Evolutionary conservation across 2,329 filamentous ascomycete species (phyloP), one percentile per base, ranked within the genome.

Genomic region (Cercospora sp.): DNA sequence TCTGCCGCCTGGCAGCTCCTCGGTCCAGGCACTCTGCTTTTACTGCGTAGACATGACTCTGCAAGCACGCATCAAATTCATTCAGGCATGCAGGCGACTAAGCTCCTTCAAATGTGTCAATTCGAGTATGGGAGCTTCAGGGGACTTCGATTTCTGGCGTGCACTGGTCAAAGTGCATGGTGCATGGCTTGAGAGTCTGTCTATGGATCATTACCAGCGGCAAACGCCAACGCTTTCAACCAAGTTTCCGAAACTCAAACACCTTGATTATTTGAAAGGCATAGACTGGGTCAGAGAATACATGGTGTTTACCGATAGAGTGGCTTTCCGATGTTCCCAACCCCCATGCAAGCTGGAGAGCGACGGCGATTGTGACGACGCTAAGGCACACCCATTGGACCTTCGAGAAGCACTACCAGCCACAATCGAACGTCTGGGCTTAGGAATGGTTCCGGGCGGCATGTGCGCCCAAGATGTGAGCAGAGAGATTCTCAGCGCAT

Each of bases 401-500:
- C 28, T 23, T 40, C n/a, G 12, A 3, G 16, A 10, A 57, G 12
- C 3, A 12, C 10, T 7, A 10, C 12, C 5, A 1, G 7, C 3
- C 31, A 33, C 31, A 12, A 33, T 53, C 20, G 48, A 53, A 6
- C 48, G 48, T 23, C 48, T 53, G 45, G 18, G 45, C 20, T 18
- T 51, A 10, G n/a, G 10, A 23, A 23, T 51, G 45, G 18, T 23
- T 10, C 45, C 18, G 8, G 18, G 18, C 8, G 45, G 45, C 45
- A 51, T 51, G 45, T 23, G 10, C 13, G 26, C 18, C 45, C 3
- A 12, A 51, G 45, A 3, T 26, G 20, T 51, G 20, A 12, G 20
- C 48, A 53, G 8, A 53, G n/a, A 77, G 67, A 1, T 67, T 66
- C 16, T 70, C 58, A 48, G 74, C 72, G 64, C 74, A 69, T 23